Conservation (phyloP, 2,329 filamentous ascomycete genomes). For the Endocalyx cinctus region DNA sequence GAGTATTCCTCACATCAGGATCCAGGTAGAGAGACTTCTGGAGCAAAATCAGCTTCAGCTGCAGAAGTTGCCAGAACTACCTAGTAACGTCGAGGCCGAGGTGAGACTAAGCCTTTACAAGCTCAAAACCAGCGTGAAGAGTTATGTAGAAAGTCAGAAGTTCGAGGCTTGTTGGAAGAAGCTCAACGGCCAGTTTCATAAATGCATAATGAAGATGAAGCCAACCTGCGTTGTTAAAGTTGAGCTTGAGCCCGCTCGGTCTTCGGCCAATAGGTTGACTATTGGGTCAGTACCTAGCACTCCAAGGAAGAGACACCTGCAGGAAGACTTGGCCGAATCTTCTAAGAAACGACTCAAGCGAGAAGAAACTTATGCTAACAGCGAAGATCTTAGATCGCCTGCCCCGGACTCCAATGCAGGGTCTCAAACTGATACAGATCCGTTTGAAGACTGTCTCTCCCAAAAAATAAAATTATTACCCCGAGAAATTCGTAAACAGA, state of each 20-base stretch:
- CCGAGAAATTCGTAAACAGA: slow-evolving; percentile 45
- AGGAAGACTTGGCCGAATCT: too few species aligned
- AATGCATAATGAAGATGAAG: slow-evolving; percentile 11
- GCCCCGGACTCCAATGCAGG: too few species aligned
- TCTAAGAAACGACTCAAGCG: too few species aligned
- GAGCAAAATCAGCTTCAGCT: slow-evolving; percentile 49
- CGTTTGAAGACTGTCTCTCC: not conserved
- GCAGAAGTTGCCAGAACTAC: slow-evolving; percentile 56
- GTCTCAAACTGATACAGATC: too few species aligned
- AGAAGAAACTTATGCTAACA: too few species aligned
- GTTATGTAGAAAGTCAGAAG: slow-evolving; percentile 44
- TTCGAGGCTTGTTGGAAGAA: slow-evolving; percentile 21
- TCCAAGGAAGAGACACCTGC: too few species aligned
- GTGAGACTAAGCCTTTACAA: slow-evolving; percentile 52
- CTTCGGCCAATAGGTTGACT: too few species aligned
- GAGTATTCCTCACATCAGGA: slow-evolving; percentile 45
- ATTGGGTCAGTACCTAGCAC: too few species aligned
- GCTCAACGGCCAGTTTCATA: slow-evolving; percentile 15
- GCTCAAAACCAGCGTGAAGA: slow-evolving; percentile 48
- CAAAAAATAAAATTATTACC: slow-evolving; percentile 17
- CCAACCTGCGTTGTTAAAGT: slow-evolving; percentile 16
- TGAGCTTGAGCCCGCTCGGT: too few species aligned
- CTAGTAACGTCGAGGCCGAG: slow-evolving; percentile 57
- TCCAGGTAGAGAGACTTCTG: slow-evolving; percentile 45
- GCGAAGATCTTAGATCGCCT: too few species aligned